Percentiles rank a stretch among this genome's conserved stretches.
phyloP scores from a whole-genome alignment of 2,329 filamentous ascomycete species.

The Claviceps cyperi region DNA sequence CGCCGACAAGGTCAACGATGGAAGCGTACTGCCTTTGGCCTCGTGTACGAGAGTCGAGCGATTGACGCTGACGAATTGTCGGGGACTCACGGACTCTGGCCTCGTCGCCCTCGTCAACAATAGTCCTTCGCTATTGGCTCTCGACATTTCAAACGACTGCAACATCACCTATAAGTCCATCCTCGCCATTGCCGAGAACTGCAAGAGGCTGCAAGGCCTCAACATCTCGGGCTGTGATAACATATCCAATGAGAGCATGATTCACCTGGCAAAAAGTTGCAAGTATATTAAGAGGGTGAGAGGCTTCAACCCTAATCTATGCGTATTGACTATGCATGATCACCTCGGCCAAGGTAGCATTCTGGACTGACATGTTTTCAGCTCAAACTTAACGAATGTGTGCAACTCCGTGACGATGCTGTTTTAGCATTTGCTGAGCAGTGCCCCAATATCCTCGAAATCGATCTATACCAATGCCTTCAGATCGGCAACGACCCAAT shows the following conservation, averaged over 20 bases:
- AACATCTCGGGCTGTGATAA: constrained; percentile 80
- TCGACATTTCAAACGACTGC: constrained; percentile 79
- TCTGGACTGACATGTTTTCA: constrained; percentile 18
- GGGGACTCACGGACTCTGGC: constrained; percentile 68
- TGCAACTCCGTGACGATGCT: constrained; percentile 68
- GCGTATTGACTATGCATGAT: not conserved
- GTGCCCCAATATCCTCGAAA: constrained; percentile 88
- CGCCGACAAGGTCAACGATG: constrained; percentile 65
- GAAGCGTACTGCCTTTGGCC: constrained; percentile 67
- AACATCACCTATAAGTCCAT: constrained; percentile 76
- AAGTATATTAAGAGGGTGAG: constrained; percentile 72
- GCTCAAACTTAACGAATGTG: constrained; percentile 89
- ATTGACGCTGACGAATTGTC: constrained; percentile 82
- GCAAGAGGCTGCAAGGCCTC: constrained; percentile 72
- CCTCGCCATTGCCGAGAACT: constrained; percentile 63
- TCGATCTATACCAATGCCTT: constrained; percentile 79
- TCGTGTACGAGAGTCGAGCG: constrained; percentile 86
- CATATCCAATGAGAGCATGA: constrained; percentile 76
- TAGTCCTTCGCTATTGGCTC: constrained; percentile 67
- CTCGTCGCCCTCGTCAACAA: constrained; percentile 65
- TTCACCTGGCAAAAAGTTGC: constrained; percentile 67
- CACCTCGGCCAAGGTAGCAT: not conserved
- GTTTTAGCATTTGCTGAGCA: constrained; percentile 75
- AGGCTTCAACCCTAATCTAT: not conserved
- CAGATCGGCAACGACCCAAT: constrained; percentile 73